A percentile compares a stretch with the other conserved stretches of the same genome.
Evolutionary conservation across 2,329 filamentous ascomycete species (phyloP).

Genomic region (Cladophialophora immunda): DNA sequence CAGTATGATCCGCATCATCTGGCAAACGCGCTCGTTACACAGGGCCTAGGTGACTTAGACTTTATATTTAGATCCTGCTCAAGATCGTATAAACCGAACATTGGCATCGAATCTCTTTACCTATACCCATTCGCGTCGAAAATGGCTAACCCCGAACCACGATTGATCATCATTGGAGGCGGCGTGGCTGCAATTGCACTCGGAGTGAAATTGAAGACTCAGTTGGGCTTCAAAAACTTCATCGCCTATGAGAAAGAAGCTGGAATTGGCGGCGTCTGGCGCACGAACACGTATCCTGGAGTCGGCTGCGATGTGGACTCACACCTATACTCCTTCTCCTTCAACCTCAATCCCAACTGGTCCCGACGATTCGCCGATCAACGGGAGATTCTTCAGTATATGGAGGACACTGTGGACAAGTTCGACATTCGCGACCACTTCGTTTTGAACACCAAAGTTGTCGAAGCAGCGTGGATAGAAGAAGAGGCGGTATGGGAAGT

Average conservation of each 20-base stretch:
- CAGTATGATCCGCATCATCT: background rate
- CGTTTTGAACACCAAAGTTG: conserved; percentile 33
- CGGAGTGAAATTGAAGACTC: conserved; percentile 5
- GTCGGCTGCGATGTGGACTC: conserved; percentile 50
- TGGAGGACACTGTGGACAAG: conserved; percentile 46
- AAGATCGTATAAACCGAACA: background rate
- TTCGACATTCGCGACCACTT: conserved; percentile 41
- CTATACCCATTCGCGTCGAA: background rate
- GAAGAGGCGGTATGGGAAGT: conserved; percentile 37
- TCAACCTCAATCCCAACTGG: conserved; percentile 62
- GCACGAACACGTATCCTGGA: conserved; percentile 27
- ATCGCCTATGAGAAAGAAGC: conserved; percentile 16
- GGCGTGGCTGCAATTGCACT: conserved; percentile 28
- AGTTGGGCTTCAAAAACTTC: conserved; percentile 20
- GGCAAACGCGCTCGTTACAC: background rate
- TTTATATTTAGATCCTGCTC: background rate
- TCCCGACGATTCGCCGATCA: conserved; percentile 58
- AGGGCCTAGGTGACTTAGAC: background rate
- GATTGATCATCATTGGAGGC: conserved; percentile 24
- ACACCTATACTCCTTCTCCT: conserved; percentile 65
- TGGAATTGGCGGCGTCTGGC: conserved; percentile 26
- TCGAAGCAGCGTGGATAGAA: conserved; percentile 41
- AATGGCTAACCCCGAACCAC: conserved; percentile 12
- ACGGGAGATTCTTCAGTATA: conserved; percentile 60
- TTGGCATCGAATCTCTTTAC: background rate